Evolutionary conservation across 2,329 filamentous ascomycete species (phyloP).

Genomic region (Diaporthe sp.): DNA sequence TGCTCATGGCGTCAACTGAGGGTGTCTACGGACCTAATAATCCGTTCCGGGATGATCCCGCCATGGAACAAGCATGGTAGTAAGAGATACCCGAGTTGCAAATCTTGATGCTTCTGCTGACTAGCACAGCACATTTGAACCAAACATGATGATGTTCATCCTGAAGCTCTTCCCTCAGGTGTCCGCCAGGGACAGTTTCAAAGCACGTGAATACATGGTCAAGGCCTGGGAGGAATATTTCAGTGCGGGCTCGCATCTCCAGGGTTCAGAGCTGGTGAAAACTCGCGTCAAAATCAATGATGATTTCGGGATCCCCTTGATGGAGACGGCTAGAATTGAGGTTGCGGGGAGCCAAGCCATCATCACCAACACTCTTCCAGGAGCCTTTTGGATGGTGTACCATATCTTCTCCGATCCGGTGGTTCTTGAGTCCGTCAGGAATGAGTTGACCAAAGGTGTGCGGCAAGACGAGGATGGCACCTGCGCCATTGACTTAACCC

Average conservation of each 20-base stretch:
- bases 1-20: slow-evolving; percentile 31
- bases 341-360: slow-evolving; percentile 54
- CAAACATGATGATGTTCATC: slow-evolving; percentile 27
- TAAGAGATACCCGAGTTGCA: not conserved
- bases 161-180: slow-evolving; percentile 28
- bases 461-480: not conserved
- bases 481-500: slow-evolving; percentile 47
- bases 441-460: slow-evolving; percentile 34
- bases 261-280: slow-evolving; percentile 28
- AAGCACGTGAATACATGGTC: slow-evolving; percentile 20
- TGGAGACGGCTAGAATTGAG: slow-evolving; percentile 46
- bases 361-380: slow-evolving; percentile 54
- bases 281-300: slow-evolving; percentile 18
- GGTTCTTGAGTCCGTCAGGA: slow-evolving; percentile 49
- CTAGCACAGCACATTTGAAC: slow-evolving; percentile 27
- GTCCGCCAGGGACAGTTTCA: slow-evolving; percentile 16
- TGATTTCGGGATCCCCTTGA: slow-evolving; percentile 6
- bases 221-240: slow-evolving; percentile 29
- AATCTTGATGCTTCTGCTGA: not conserved
- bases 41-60: slow-evolving; percentile 3
- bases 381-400: slow-evolving; percentile 56
- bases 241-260: not conserved
- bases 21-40: slow-evolving; percentile 36
- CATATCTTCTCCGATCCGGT: slow-evolving; percentile 52
- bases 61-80: slow-evolving; percentile 27